A percentile compares a stretch with the other conserved stretches of the same genome.
Conservation (phyloP, 2,329 filamentous ascomycete species). For the Penicillium sp. region DNA sequence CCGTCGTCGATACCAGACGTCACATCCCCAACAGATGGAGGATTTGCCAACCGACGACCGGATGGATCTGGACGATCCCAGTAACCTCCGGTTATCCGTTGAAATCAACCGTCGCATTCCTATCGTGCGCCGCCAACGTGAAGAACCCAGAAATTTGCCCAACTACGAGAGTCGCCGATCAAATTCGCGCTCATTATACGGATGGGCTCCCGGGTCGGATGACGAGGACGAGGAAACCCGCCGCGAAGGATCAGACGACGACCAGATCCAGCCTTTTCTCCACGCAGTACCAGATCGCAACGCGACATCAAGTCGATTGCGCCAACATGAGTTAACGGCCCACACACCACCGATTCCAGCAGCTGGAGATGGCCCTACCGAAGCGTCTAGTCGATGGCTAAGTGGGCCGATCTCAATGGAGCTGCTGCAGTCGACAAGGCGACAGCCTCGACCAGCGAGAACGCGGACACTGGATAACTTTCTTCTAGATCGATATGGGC, state of each 20-base stretch:
- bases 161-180: slow-evolving; percentile 60
- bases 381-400: slow-evolving; percentile 28
- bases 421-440: slow-evolving; percentile 47
- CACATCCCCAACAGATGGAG: slow-evolving; percentile 28
- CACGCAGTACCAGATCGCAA: slow-evolving; percentile 34
- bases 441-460: slow-evolving; percentile 44
- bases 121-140: slow-evolving; percentile 42
- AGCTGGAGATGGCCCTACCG: slow-evolving; percentile 27
- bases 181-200: slow-evolving; percentile 59
- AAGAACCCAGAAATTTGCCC: slow-evolving; percentile 50
- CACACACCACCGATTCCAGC: slow-evolving; percentile 23
- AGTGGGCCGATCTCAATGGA: slow-evolving; percentile 39
- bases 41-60: slow-evolving; percentile 30
- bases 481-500: slow-evolving; percentile 41
- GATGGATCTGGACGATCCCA: slow-evolving; percentile 43
- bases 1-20: slow-evolving; percentile 36
- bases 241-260: slow-evolving; percentile 35
- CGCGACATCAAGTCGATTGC: slow-evolving; percentile 28
- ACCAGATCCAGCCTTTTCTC: slow-evolving; percentile 35
- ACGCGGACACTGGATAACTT: slow-evolving; percentile 47
- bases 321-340: slow-evolving; percentile 29
- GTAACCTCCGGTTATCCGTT: slow-evolving; percentile 33
- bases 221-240: slow-evolving; percentile 34
- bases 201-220: slow-evolving; percentile 60
- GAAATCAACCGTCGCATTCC: slow-evolving; percentile 50